Evolutionary conservation across 2,329 filamentous ascomycete genomes (phyloP), one percentile per base, ranked within the genome.

Genomic region (Triangularia setosa): DNA sequence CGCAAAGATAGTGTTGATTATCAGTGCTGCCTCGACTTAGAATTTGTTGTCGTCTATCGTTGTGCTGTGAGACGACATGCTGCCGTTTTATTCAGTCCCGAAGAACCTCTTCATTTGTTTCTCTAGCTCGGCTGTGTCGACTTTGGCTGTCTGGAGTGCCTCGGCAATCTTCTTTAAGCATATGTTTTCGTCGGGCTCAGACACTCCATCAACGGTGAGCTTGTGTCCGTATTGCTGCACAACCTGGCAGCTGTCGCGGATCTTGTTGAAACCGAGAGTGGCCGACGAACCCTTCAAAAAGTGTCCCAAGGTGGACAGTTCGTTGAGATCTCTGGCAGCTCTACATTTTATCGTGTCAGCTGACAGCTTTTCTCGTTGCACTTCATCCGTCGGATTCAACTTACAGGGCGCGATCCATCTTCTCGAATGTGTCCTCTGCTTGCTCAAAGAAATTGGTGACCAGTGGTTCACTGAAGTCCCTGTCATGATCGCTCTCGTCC

Each of bases 201-300:
- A 79, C 5, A 81, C 83, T 52, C 93, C 93, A 53, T 90, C 89
- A 65, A 91, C 86, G 71, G 94, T 93, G 78, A 93, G 92, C 72
- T 85, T 83, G 73, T 90, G 90, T 70, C 94, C 94, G 75, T 89
- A 96, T 74, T 96, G 90, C 78, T 99, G 94, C 73, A 99, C 97
- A 82, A 96, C 93, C 79, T 98, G 93, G 80, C 95, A 99, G 67
- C 87, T 90, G 73, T 97, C 93, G 76, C 92, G 91, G 72, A 99
- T 90, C 77, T 96, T 96, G 72, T 86, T 89, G 62, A 98, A 85
- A 55, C 95, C 95, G 61, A 99, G 85, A 3, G 95, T 97, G 44
- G 95, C 94, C 8, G 94, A 97, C 6, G 94, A 98, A 65, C 95
- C 95, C 80, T 99, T 99, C 71, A 99, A 84, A 80, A 97, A 99